A percentile compares a stretch with the other conserved stretches of the same genome.
phyloP scores from a whole-genome alignment of 2,329 filamentous ascomycete species.

The Colletotrichum lupini region DNA sequence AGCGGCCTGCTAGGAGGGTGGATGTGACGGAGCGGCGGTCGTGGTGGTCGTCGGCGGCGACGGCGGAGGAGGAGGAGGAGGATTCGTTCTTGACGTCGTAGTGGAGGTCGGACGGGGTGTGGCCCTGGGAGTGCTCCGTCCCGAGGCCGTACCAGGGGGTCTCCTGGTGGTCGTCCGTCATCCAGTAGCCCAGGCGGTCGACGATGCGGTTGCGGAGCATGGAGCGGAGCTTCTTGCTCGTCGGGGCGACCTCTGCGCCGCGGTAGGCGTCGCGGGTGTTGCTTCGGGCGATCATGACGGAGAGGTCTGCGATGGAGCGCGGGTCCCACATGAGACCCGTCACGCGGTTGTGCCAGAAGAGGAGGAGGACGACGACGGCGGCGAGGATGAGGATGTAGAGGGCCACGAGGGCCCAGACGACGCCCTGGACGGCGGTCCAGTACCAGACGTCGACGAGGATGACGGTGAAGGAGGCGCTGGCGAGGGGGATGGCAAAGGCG shows the following conservation, averaged over 20 bases:
- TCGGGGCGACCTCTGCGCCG: slow-evolving; percentile 71
- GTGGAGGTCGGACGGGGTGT: slow-evolving; percentile 32
- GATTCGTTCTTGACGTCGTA: slow-evolving; percentile 39
- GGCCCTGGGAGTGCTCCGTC: slow-evolving; percentile 55
- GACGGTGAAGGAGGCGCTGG: slow-evolving; percentile 80
- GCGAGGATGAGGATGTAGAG: slow-evolving; percentile 77
- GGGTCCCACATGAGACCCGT: slow-evolving; percentile 91
- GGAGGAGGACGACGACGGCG: slow-evolving; percentile 66
- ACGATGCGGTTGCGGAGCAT: slow-evolving; percentile 66
- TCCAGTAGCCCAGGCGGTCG: slow-evolving; percentile 89
- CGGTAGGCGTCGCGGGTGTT: slow-evolving; percentile 81
- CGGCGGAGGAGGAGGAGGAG: not conserved
- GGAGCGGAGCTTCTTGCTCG: slow-evolving; percentile 62
- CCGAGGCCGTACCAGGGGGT: slow-evolving; percentile 85
- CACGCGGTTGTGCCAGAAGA: slow-evolving; percentile 72
- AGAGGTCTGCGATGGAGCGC: slow-evolving; percentile 82
- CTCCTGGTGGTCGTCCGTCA: slow-evolving; percentile 68
- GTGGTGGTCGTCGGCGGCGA: slow-evolving; percentile 30
- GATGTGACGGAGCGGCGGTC: slow-evolving; percentile 39
- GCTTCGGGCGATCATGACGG: slow-evolving; percentile 81
- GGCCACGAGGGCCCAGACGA: slow-evolving; percentile 81
- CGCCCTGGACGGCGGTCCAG: slow-evolving; percentile 82
- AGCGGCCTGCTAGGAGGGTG: slow-evolving; percentile 54
- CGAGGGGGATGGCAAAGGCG: slow-evolving; percentile 83
- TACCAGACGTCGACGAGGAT: slow-evolving; percentile 72